Evolutionary conservation across 148 eudicot species (phyloP).

Genomic region (Rhododendron ferrugineum): DNA sequence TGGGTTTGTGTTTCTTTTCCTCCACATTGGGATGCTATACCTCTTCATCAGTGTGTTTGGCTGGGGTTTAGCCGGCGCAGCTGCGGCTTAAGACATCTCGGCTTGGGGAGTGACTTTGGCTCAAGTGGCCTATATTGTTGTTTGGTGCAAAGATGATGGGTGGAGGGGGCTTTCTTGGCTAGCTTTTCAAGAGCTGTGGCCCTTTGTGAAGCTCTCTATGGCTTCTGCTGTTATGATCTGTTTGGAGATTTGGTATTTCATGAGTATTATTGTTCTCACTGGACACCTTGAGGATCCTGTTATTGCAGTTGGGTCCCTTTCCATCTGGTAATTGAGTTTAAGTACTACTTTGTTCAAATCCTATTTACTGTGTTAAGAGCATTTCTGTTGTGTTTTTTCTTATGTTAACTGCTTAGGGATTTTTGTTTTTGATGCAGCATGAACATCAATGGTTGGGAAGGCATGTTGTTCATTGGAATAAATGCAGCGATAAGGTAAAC

Average conservation of each 20-base stretch:
- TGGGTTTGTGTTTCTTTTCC: conserved; percentile 55
- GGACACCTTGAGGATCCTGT: conserved; percentile 92
- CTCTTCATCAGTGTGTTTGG: conserved; percentile 57
- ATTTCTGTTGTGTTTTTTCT: background rate
- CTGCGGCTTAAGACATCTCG: conserved; percentile 68
- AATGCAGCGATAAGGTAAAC: conserved; percentile 87
- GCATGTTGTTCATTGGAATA: conserved; percentile 89
- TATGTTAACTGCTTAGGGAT: background rate
- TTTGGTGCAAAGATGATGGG: conserved; percentile 77
- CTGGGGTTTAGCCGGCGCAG: conserved; percentile 82
- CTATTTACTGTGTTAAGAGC: background rate
- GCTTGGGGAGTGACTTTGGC: conserved; percentile 78
- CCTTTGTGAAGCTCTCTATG: conserved; percentile 60
- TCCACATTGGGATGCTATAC: conserved; percentile 50
- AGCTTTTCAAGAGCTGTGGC: conserved; percentile 80
- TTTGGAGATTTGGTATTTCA: conserved; percentile 90
- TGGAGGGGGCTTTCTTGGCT: conserved; percentile 83
- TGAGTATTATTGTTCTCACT: conserved; percentile 92
- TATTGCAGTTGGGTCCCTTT: conserved; percentile 85
- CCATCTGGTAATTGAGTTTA: conserved; percentile 55
- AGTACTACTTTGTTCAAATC: background rate
- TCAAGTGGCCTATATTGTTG: conserved; percentile 57
- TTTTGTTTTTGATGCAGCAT: conserved; percentile 47
- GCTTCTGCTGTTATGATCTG: conserved; percentile 96
- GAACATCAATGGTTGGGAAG: conserved; percentile 98